Evolutionary conservation across 371 early-diverging fungal species (phyloP).

Genomic region (Catenaria anguillulae): DNA sequence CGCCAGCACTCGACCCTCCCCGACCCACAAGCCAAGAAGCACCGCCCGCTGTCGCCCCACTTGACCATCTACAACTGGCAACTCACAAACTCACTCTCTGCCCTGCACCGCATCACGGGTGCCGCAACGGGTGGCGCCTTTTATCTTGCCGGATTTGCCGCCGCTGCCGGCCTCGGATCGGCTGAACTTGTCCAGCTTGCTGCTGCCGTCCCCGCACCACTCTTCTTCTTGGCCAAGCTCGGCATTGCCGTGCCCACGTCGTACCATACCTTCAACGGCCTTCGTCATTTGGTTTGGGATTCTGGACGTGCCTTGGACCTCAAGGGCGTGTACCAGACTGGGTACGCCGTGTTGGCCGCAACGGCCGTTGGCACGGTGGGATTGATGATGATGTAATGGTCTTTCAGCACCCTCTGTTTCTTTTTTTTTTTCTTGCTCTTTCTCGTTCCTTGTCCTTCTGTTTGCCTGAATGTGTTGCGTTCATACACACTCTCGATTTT

Average conservation of each 20-base stretch:
- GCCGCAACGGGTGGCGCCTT: slow-evolving; percentile 51
- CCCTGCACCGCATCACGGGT: slow-evolving; percentile 64
- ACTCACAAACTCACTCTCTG: slow-evolving; percentile 67
- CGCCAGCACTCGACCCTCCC: neutral
- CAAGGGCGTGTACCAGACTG: slow-evolving; percentile 65
- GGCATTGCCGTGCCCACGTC: slow-evolving; percentile 53
- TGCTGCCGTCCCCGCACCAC: slow-evolving; percentile 34
- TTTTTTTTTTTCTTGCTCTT: no score
- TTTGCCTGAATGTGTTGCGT: no score
- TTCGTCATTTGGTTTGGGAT: slow-evolving; percentile 91
- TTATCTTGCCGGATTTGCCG: slow-evolving; percentile 51
- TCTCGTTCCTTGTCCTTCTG: no score
- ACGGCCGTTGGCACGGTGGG: slow-evolving; percentile 40
- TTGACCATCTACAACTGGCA: slow-evolving; percentile 78
- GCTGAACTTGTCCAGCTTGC: slow-evolving; percentile 38
- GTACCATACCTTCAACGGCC: slow-evolving; percentile 74
- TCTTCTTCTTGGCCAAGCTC: slow-evolving; percentile 45
- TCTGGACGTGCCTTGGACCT: slow-evolving; percentile 45
- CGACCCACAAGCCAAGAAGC: neutral
- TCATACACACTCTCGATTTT: no score
- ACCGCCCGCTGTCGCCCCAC: slow-evolving; percentile 74
- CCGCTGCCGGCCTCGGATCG: slow-evolving; percentile 39
- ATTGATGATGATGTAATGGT: slow-evolving; percentile 36
- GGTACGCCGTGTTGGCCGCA: slow-evolving; percentile 58
- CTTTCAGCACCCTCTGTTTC: no score